Evolutionary conservation across 129 eudicot genomes (phyloP).

Genomic region (Scalesia atractyloides): DNA sequence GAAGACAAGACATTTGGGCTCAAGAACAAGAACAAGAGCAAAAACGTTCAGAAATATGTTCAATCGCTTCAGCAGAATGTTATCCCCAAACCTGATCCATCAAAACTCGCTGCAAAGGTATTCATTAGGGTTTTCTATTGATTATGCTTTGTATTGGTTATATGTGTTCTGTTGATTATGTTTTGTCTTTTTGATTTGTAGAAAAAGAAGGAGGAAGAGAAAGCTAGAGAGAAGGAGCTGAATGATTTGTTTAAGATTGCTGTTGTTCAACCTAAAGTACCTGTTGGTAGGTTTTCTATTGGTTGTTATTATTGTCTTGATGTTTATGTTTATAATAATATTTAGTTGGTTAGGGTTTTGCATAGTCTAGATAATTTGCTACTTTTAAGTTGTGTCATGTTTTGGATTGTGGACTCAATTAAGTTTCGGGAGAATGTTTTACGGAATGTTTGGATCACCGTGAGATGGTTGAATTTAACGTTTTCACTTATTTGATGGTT

Average conservation of each 20-base stretch:
- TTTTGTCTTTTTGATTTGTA: conserved; percentile 15
- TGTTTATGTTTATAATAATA: background rate
- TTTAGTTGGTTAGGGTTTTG: too few relatives aligned
- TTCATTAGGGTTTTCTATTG: background rate
- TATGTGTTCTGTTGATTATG: background rate
- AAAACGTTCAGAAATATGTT: conserved; percentile 89
- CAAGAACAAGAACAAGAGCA: conserved; percentile 84
- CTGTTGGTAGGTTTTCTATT: conserved; percentile 53
- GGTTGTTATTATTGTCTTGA: background rate
- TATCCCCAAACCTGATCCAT: conserved; percentile 70
- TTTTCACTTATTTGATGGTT: background rate
- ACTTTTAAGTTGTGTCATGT: too few relatives aligned
- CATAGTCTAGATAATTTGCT: too few relatives aligned
- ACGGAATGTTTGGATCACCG: background rate
- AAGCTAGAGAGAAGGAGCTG: conserved; percentile 81
- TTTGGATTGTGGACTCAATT: too few relatives aligned
- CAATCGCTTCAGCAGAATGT: conserved; percentile 61
- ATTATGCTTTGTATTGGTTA: too few relatives aligned
- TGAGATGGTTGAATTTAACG: too few relatives aligned
- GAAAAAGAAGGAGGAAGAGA: conserved; percentile 94
- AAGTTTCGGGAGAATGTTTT: too few relatives aligned
- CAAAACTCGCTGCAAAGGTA: conserved; percentile 72
- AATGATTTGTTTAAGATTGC: conserved; percentile 85
- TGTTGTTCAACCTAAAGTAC: conserved; percentile 89
- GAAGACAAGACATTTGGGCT: conserved; percentile 95